Evolutionary conservation across 768 basidiomycete genomes (phyloP).

Genomic region (Lactifluus pinguis): DNA sequence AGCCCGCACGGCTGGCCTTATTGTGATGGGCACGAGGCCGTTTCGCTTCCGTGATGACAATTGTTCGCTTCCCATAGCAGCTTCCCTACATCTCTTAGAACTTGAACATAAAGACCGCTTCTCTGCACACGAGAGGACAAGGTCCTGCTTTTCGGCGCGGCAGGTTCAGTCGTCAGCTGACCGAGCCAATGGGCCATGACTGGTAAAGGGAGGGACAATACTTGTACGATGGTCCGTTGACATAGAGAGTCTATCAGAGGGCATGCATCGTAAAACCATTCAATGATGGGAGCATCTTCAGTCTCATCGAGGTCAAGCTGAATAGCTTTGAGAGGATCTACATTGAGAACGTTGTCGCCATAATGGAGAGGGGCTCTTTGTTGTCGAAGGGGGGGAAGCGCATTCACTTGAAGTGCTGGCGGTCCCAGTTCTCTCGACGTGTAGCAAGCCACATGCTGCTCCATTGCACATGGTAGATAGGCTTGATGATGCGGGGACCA

Average conservation of each 20-base stretch:
- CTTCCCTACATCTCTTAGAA: too few relatives aligned
- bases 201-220: constrained; percentile 88
- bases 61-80: too few relatives aligned
- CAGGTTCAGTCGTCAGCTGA: too few relatives aligned
- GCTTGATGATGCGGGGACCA: constrained; percentile 96
- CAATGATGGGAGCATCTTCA: constrained; percentile 84
- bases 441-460: constrained; percentile 99
- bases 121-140: too few relatives aligned
- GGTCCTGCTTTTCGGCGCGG: too few relatives aligned
- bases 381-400: constrained; percentile 99
- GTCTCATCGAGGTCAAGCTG: constrained; percentile 90
- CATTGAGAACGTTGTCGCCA: constrained; percentile 96
- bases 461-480: constrained; percentile 98
- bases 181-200: constrained; percentile 97
- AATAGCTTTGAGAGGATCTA: constrained; percentile 95
- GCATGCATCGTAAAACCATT: constrained; percentile 99
- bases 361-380: constrained; percentile 99
- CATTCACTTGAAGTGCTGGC: constrained; percentile 99
- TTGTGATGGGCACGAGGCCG: too few relatives aligned
- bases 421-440: constrained; percentile 96
- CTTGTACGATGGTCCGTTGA: constrained; percentile 90
- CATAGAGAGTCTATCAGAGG: constrained; percentile 79
- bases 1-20: too few relatives aligned
- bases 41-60: too few relatives aligned
- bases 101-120: too few relatives aligned